phyloP scores from a whole-genome alignment of 2,329 filamentous ascomycete species.

The Ramularia collo-cygni region DNA sequence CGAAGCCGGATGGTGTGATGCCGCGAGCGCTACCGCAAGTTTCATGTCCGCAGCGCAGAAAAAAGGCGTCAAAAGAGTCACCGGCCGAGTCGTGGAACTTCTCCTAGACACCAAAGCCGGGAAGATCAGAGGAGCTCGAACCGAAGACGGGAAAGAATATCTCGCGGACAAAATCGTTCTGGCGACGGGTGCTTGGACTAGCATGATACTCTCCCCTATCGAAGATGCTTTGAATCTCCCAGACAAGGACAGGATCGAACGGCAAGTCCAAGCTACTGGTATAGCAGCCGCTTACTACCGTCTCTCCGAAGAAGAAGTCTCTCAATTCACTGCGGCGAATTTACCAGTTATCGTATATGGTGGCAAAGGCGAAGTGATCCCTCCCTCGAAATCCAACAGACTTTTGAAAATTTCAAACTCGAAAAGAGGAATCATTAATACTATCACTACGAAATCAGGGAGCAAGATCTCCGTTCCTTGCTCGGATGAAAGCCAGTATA shows the following conservation, averaged over 20 bases:
- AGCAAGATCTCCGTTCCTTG: slow-evolving; percentile 48
- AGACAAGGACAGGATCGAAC: slow-evolving; percentile 42
- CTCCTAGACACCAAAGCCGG: slow-evolving; percentile 29
- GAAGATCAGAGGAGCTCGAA: slow-evolving; percentile 41
- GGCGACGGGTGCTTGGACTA: slow-evolving; percentile 53
- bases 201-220: slow-evolving; percentile 44
- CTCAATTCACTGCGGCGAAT: slow-evolving; percentile 34
- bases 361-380: slow-evolving; percentile 42
- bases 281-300: slow-evolving; percentile 53
- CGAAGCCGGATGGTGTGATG: slow-evolving; percentile 49
- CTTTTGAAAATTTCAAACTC: slow-evolving; percentile 58
- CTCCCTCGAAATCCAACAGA: slow-evolving; percentile 40
- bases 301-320: slow-evolving; percentile 45
- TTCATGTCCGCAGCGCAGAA: slow-evolving; percentile 40
- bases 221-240: slow-evolving; percentile 39
- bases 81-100: slow-evolving; percentile 40
- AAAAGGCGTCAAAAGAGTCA: slow-evolving; percentile 40
- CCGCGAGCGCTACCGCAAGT: slow-evolving; percentile 39
- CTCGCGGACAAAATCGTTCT: slow-evolving; percentile 49
- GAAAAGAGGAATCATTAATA: slow-evolving; percentile 50
- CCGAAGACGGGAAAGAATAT: slow-evolving; percentile 41
- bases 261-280: slow-evolving; percentile 52
- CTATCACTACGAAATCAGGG: slow-evolving; percentile 40
- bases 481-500: slow-evolving; percentile 11
- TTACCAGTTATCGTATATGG: slow-evolving; percentile 51